A percentile compares a stretch with the other conserved stretches of the same genome.
These are phyloP conservation scores for Streptanthus diversifolius DNA, from an alignment of 345 rosid genomes.

Conservation along the genomic window DNA sequence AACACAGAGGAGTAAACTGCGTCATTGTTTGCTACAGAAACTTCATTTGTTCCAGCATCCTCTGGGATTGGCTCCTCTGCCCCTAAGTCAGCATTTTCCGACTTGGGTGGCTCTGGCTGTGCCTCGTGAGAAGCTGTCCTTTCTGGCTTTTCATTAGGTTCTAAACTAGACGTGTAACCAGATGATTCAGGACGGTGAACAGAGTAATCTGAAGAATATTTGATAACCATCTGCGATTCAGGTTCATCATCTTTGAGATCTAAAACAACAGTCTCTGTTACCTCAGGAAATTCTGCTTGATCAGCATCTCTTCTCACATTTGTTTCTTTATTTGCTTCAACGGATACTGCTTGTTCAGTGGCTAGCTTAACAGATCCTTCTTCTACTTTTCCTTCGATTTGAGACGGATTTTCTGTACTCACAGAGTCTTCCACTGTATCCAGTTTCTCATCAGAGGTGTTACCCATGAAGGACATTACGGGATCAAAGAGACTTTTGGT, in stretches of 20 bases:
- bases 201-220: slow-evolving; percentile 41
- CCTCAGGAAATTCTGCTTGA: slow-evolving; percentile 33
- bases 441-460: slow-evolving; percentile 50
- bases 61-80: slow-evolving; percentile 41
- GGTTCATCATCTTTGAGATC: slow-evolving; percentile 44
- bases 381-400: slow-evolving; percentile 42
- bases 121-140: slow-evolving; percentile 34
- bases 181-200: slow-evolving; percentile 34
- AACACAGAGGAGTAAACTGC: slow-evolving; percentile 30
- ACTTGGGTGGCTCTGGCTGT: slow-evolving; percentile 39
- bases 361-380: slow-evolving; percentile 25
- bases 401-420: slow-evolving; percentile 35
- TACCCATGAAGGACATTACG: slow-evolving; percentile 78
- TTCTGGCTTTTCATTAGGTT: slow-evolving; percentile 40
- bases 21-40: slow-evolving; percentile 26
- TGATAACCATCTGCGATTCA: slow-evolving; percentile 32
- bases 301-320: slow-evolving; percentile 35
- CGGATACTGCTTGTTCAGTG: slow-evolving; percentile 28
- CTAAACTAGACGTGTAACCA: slow-evolving; percentile 35
- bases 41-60: slow-evolving; percentile 38
- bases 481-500: slow-evolving; percentile 51
- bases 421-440: slow-evolving; percentile 38
- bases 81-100: slow-evolving; percentile 40
- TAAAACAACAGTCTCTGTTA: slow-evolving; percentile 32
- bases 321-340: slow-evolving; percentile 39